phyloP scores from a whole-genome alignment of 2,329 filamentous ascomycete species.

The Xylaria arbuscula region DNA sequence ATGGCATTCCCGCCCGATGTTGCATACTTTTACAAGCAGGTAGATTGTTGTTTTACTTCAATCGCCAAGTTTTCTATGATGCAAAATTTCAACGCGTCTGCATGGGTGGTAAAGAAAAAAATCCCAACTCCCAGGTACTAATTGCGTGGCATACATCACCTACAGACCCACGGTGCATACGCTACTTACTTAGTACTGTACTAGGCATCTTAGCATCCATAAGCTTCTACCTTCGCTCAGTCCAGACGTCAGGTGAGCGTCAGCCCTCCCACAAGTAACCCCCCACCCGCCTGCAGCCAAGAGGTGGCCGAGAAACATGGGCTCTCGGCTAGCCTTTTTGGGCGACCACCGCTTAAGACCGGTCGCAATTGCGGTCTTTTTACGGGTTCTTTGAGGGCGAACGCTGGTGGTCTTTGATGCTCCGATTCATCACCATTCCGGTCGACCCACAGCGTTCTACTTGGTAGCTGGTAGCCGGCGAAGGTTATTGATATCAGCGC shows the following conservation, averaged over 20 bases:
- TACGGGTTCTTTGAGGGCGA: slow-evolving; percentile 31
- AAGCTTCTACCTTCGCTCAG: not conserved
- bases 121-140: not conserved
- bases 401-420: slow-evolving; percentile 28
- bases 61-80: too few relatives aligned
- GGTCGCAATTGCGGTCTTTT: slow-evolving; percentile 32
- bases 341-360: slow-evolving; percentile 29
- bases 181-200: too few relatives aligned
- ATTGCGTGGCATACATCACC: not conserved
- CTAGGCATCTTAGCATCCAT: too few relatives aligned
- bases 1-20: too few relatives aligned
- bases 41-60: too few relatives aligned
- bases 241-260: slow-evolving; percentile 28
- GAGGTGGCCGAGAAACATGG: slow-evolving; percentile 21
- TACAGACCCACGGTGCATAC: too few relatives aligned
- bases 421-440: slow-evolving; percentile 35
- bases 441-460: slow-evolving; percentile 30
- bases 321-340: slow-evolving; percentile 31
- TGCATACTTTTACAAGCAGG: too few relatives aligned
- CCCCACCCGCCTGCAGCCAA: slow-evolving; percentile 30
- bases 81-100: too few relatives aligned
- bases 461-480: too few relatives aligned
- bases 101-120: not conserved
- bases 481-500: slow-evolving; percentile 23
- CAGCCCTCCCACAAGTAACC: slow-evolving; percentile 20